Conservation (phyloP, 2,329 filamentous ascomycete species). For the Claviceps arundinis region DNA sequence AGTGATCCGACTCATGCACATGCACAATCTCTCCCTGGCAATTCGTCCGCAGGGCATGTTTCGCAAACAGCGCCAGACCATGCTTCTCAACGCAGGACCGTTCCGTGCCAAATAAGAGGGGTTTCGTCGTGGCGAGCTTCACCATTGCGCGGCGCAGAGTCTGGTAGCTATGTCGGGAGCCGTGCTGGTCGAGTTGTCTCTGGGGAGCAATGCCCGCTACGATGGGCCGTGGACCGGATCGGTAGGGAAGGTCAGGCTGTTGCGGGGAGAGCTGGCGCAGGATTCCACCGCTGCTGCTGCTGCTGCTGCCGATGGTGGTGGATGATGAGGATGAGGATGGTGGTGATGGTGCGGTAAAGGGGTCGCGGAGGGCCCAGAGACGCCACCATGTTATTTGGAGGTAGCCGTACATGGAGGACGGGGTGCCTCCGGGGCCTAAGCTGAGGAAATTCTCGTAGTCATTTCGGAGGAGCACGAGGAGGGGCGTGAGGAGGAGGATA, state of each 20-base stretch:
- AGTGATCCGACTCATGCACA: constrained; percentile 62
- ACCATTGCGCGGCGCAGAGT: constrained; percentile 40
- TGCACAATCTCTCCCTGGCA: constrained; percentile 76
- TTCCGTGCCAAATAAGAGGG: constrained; percentile 41
- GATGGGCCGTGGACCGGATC: constrained; percentile 48
- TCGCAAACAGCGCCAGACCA: constrained; percentile 61
- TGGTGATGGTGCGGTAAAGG: constrained; percentile 45
- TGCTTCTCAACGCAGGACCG: constrained; percentile 75
- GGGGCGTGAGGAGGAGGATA: constrained; percentile 35
- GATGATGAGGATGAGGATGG: constrained; percentile 16
- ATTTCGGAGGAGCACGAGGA: constrained; percentile 42
- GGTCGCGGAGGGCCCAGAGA: constrained; percentile 57
- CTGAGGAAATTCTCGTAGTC: constrained; percentile 66
- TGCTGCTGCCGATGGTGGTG: constrained; percentile 9
- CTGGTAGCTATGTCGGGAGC: constrained; percentile 38
- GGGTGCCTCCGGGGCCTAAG: constrained; percentile 70
- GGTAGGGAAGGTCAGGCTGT: constrained; percentile 39
- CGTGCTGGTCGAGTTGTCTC: constrained; percentile 59
- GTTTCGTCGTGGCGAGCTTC: constrained; percentile 32
- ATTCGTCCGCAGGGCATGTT: constrained; percentile 50
- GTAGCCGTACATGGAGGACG: constrained; percentile 60
- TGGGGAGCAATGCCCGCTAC: constrained; percentile 72
- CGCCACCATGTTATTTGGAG: constrained; percentile 59
- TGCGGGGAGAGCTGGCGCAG: constrained; percentile 22
- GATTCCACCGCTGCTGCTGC: constrained; percentile 33